A percentile compares a stretch with the other conserved stretches of the same genome.
Conservation (phyloP, 352 stramenopile genomes). For the Phytophthora megakarya region DNA sequence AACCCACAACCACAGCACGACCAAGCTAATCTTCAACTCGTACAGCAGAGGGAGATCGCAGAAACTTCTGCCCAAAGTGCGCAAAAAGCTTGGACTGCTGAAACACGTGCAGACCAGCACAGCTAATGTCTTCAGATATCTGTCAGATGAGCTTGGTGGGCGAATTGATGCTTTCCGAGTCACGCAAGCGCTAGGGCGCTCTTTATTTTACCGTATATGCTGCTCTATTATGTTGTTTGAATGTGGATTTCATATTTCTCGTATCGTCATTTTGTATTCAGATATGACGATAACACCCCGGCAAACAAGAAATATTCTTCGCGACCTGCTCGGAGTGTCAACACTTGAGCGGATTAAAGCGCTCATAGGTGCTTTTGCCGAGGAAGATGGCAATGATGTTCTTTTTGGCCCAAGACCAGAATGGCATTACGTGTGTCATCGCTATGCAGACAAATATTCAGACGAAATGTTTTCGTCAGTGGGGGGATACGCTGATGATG, state of each 20-base stretch:
- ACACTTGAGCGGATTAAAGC: background rate
- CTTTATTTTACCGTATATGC: background rate
- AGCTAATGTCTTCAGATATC: background rate
- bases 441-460: background rate
- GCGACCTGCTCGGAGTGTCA: background rate
- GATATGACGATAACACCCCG: slow-evolving; percentile 2
- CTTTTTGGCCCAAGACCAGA: slow-evolving; percentile 6
- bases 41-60: slow-evolving; percentile 5
- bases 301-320: slow-evolving; percentile 6
- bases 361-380: background rate
- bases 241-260: background rate
- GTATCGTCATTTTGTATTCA: background rate
- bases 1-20: background rate
- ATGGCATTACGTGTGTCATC: slow-evolving; percentile 7
- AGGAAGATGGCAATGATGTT: slow-evolving; percentile 4
- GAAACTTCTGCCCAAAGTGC: too few relatives aligned
- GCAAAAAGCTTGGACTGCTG: too few relatives aligned
- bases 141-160: slow-evolving; percentile 3
- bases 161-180: background rate
- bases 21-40: slow-evolving; percentile 4
- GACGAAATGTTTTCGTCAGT: background rate
- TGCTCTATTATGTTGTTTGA: background rate
- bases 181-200: too few relatives aligned
- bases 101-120: too few relatives aligned
- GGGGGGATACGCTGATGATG: background rate